phyloP scores from a whole-genome alignment of 2,329 filamentous ascomycete genomes.

The Nothophaeocryptopus gaeumannii region DNA sequence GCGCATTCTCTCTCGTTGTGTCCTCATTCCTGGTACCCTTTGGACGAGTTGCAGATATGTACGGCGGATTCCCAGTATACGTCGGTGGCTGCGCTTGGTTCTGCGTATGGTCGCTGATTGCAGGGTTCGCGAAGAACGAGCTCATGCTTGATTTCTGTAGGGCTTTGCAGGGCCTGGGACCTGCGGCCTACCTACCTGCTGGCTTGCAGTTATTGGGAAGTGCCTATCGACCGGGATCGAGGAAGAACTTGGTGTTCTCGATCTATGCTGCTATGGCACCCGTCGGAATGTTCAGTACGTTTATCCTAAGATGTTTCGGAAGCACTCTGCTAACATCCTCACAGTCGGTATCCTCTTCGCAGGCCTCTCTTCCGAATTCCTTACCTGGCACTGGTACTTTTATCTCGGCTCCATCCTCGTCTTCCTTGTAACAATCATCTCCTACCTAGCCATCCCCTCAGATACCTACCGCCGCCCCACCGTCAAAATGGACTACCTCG shows the following conservation, averaged over 20 bases:
- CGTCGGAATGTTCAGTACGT: constrained; percentile 54
- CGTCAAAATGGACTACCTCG: constrained; percentile 68
- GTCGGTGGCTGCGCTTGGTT: constrained; percentile 54
- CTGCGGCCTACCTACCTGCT: constrained; percentile 36
- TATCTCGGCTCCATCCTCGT: constrained; percentile 60
- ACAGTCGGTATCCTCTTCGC: constrained; percentile 61
- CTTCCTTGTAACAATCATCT: constrained; percentile 45
- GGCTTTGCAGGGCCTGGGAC: constrained; percentile 38
- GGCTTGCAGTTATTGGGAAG: constrained; percentile 35
- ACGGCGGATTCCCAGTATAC: constrained; percentile 62
- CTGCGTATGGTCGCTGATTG: constrained; percentile 33
- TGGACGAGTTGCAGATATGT: constrained; percentile 52
- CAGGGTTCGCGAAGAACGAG: constrained; percentile 33
- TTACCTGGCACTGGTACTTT: constrained; percentile 66
- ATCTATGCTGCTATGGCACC: constrained; percentile 53
- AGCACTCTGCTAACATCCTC: background rate
- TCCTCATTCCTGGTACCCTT: constrained; percentile 50
- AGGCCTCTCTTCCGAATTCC: constrained; percentile 55
- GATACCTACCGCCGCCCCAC: constrained; percentile 42
- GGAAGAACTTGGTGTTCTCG: constrained; percentile 38
- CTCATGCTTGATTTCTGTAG: constrained; percentile 38
- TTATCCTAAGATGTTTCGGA: background rate
- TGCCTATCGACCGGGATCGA: constrained; percentile 37
- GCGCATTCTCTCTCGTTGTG: constrained; percentile 51
- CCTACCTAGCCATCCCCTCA: constrained; percentile 51